Evolutionary conservation across 768 basidiomycete species (phyloP).

Genomic region (Saitozyma podzolica): DNA sequence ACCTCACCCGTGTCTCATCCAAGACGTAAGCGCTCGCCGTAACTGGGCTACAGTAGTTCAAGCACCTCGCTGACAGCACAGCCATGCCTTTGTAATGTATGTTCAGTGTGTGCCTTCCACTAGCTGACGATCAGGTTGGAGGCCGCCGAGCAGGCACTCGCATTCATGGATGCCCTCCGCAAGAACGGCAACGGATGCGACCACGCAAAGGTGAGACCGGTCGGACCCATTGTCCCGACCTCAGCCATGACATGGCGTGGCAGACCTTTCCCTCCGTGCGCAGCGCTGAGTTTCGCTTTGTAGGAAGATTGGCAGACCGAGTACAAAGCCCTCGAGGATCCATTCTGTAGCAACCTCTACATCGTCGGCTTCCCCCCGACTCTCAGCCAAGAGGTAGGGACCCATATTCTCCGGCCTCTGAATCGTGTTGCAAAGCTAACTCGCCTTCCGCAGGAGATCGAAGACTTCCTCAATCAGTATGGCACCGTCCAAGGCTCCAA

Average conservation of each 20-base stretch:
- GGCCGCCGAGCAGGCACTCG: slow-evolving; percentile 21
- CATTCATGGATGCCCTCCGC: slow-evolving; percentile 26
- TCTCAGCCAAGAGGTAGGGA: slow-evolving; percentile 25
- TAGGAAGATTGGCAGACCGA: slow-evolving; percentile 41
- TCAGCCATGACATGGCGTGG: too few relatives aligned
- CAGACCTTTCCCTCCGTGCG: too few relatives aligned
- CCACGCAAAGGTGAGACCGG: slow-evolving; percentile 30
- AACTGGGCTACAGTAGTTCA: background rate
- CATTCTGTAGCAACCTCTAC: slow-evolving; percentile 35
- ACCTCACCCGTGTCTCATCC: too few relatives aligned
- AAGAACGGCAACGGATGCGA: slow-evolving; percentile 23
- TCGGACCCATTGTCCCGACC: too few relatives aligned
- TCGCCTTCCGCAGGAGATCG: slow-evolving; percentile 2
- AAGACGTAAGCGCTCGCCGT: background rate
- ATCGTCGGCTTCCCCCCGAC: slow-evolving; percentile 30
- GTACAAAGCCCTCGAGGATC: slow-evolving; percentile 34
- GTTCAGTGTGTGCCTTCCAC: background rate
- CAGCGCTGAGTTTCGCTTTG: too few relatives aligned
- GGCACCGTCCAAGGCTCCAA: slow-evolving; percentile 29
- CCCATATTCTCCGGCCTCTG: background rate
- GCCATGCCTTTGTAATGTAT: slow-evolving; percentile 37
- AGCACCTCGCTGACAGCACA: background rate
- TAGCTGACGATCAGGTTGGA: slow-evolving; percentile 20
- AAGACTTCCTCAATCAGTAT: slow-evolving; percentile 8
- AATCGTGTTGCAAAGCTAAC: background rate